Base-by-base conservation (phyloP, 805 yeast species). In the Phaffomyces thermotolerans region DNA sequence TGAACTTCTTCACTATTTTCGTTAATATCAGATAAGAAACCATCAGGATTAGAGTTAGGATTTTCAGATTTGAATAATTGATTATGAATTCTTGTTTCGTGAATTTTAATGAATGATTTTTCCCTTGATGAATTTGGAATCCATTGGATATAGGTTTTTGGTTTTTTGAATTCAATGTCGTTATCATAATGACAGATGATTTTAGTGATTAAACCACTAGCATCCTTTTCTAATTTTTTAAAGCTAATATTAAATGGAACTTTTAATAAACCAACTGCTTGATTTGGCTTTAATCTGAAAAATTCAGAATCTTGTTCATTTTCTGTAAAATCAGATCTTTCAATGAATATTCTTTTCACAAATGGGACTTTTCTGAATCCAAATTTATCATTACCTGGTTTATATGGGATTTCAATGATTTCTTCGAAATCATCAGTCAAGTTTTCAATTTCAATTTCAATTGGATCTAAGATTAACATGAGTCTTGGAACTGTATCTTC, bases 61-160 rank as follows among this genome's bases (percentile, higher is more conserved):
- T 91, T 93, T 57, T 93, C 98, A 41, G 91, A 81, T 49, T 79
- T 78, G 76, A 93, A 93, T 52, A 93, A 71, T 62, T 80, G 91
- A 59, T 87, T 85, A 68, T 91, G 89, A 50, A 87, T 73, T 66
- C 98, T 80, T 23, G 90, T 84, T 66, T 93, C 95, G 27, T 72
- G 64, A 44, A 93, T 63, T 42, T 65, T 65, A 38, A 84, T 71
- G 4, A 91, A 90, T 9, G 88, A 79, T 35, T 69, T 67, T 55
- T 77, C 69, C 47, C 76, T 74, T 29, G 69, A 67, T 20, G 81
- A 70, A 49, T 79, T 78, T 41, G 96, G 95, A 41, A 93, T 81
- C 99, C 99, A 93, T 68, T 93, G 99, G 59, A 93, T 89, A 62
- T 73, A 93, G 9, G 99, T 90, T 77, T 91, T 93, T 59, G 99